phyloP scores from a whole-genome alignment of 106 monocot species.

The Acorus calamus region DNA sequence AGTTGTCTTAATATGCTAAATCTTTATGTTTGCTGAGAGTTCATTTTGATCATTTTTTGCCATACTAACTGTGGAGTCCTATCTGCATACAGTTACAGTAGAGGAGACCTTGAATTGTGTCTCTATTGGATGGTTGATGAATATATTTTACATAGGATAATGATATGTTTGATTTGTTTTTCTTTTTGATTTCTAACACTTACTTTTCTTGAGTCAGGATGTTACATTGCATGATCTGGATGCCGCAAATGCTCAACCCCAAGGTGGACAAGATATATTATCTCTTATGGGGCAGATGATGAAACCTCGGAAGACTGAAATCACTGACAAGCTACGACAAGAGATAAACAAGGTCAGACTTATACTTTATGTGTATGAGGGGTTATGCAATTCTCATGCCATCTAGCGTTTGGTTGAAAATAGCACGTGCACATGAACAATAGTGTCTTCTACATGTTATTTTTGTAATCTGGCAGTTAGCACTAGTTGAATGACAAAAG shows the following conservation, averaged over 20 bases:
- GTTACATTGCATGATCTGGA: slow-evolving; percentile 97
- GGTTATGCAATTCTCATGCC: too few relatives aligned
- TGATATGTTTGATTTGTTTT: too few relatives aligned
- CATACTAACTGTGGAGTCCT: background rate
- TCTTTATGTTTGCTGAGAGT: background rate
- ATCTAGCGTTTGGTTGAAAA: too few relatives aligned
- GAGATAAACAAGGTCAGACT: slow-evolving; percentile 88
- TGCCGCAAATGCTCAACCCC: slow-evolving; percentile 98
- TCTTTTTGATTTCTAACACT: background rate
- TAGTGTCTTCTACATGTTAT: background rate
- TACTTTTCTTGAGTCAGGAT: slow-evolving; percentile 40
- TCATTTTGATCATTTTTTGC: background rate
- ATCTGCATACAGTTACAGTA: too few relatives aligned
- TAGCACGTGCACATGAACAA: too few relatives aligned
- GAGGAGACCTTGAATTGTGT: too few relatives aligned
- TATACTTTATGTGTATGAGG: background rate
- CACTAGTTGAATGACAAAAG: background rate
- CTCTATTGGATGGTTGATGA: too few relatives aligned
- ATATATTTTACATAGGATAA: too few relatives aligned
- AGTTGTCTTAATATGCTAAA: too few relatives aligned
- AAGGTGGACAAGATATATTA: slow-evolving; percentile 98
- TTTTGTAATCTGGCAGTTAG: background rate
- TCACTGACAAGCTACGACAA: slow-evolving; percentile 90
- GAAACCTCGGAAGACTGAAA: slow-evolving; percentile 97
- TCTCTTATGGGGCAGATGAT: slow-evolving; percentile 99